Percentiles rank a stretch among this genome's conserved stretches.
These are phyloP conservation scores for Wickerhamiella spandovensis DNA, from an alignment of 805 yeast genomes.

Conservation along the genomic window DNA sequence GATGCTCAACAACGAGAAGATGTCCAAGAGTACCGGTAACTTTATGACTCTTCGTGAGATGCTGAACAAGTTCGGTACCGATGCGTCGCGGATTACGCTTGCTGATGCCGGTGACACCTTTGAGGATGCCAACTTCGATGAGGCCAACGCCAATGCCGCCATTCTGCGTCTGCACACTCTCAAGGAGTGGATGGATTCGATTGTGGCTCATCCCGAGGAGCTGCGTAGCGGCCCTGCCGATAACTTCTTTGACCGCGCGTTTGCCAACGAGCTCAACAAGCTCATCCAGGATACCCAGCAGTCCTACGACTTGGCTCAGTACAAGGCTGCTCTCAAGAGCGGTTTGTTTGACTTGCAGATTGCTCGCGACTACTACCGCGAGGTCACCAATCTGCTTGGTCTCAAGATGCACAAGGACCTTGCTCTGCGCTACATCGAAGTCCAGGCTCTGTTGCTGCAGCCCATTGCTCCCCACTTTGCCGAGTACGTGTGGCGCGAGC, in stretches of 20 bases:
- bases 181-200: slow-evolving; percentile 91
- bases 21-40: slow-evolving; percentile 97
- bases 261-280: slow-evolving; percentile 84
- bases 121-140: slow-evolving; percentile 97
- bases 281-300: slow-evolving; percentile 62
- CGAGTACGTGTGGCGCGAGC: slow-evolving; percentile 77
- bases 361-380: slow-evolving; percentile 94
- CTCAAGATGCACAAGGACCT: slow-evolving; percentile 69
- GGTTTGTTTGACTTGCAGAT: slow-evolving; percentile 92
- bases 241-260: slow-evolving; percentile 72
- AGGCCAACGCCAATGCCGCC: slow-evolving; percentile 92
- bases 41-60: slow-evolving; percentile 81
- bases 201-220: slow-evolving; percentile 35
- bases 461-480: slow-evolving; percentile 96
- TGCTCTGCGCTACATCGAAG: slow-evolving; percentile 67
- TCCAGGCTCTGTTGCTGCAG: slow-evolving; percentile 70
- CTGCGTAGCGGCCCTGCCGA: slow-evolving; percentile 40
- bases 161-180: slow-evolving; percentile 81
- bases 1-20: slow-evolving; percentile 88
- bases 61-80: slow-evolving; percentile 87
- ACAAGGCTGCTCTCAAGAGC: slow-evolving; percentile 76
- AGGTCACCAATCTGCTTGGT: slow-evolving; percentile 36
- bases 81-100: slow-evolving; percentile 90
- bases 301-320: slow-evolving; percentile 59
- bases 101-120: slow-evolving; percentile 98